Conservation (phyloP, 352 stramenopile species). For the Globisporangium camurandrum region DNA sequence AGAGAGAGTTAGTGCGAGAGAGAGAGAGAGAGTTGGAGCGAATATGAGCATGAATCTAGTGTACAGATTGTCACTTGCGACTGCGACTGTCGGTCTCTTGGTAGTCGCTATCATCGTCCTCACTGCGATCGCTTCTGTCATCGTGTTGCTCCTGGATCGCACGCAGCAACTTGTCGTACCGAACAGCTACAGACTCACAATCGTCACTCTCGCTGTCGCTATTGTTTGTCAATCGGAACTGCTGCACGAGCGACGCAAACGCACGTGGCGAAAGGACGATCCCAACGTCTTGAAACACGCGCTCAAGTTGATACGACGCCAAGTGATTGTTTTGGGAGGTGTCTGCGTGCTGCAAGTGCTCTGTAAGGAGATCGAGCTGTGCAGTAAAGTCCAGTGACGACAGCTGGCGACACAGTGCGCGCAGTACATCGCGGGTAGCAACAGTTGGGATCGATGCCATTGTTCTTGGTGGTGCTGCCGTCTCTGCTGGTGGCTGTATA, state of each 20-base stretch:
- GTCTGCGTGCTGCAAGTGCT: conserved; percentile 39
- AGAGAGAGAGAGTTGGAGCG: conserved; percentile 55
- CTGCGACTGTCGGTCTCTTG: not conserved
- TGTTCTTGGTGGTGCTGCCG: not conserved
- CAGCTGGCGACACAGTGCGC: conserved; percentile 49
- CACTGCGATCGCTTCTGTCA: not conserved
- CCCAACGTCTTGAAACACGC: conserved; percentile 44
- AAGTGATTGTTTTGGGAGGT: conserved; percentile 20
- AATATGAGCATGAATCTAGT: conserved; percentile 11
- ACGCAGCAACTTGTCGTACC: conserved; percentile 28
- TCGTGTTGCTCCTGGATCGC: conserved; percentile 21
- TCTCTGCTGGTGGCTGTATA: not conserved
- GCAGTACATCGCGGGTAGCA: conserved; percentile 5
- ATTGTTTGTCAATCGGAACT: conserved; percentile 15
- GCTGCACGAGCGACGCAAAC: conserved; percentile 22
- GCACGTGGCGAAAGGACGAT: conserved; percentile 38
- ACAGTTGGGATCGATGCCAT: too few relatives aligned
- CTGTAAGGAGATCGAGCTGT: conserved; percentile 56
- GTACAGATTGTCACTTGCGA: not conserved
- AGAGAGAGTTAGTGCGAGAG: too few relatives aligned
- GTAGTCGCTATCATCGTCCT: conserved; percentile 10
- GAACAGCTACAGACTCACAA: not conserved
- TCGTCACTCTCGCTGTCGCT: not conserved
- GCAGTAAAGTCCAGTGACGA: conserved; percentile 61
- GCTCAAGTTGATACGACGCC: conserved; percentile 26